These are phyloP conservation scores for Sporothrix luriei DNA, from an alignment of 2,329 filamentous ascomycete genomes.

Conservation along the genomic window DNA sequence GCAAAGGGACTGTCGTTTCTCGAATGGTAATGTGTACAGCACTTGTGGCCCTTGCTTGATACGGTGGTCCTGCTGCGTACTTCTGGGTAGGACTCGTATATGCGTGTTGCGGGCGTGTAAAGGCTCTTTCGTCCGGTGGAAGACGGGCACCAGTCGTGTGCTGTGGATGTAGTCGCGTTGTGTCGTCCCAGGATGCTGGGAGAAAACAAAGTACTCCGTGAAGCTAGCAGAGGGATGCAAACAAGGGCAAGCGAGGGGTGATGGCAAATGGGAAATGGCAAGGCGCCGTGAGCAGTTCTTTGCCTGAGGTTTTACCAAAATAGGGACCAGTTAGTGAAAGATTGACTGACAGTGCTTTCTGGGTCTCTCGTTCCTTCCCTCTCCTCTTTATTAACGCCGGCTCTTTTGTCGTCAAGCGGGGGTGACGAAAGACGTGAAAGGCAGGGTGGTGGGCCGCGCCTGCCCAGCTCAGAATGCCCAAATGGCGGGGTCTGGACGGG, in stretches of 20 bases:
- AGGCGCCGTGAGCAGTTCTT: not conserved
- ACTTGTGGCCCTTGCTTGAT: not conserved
- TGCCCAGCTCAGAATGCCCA: constrained; percentile 9
- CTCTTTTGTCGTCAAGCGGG: constrained; percentile 2
- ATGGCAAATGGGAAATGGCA: not conserved
- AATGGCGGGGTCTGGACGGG: constrained; percentile 15
- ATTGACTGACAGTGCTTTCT: not conserved
- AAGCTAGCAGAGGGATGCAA: not conserved
- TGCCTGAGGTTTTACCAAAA: constrained; percentile 4
- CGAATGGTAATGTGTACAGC: not conserved
- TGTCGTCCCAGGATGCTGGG: not conserved
- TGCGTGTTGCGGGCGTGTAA: not conserved
- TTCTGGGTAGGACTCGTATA: not conserved
- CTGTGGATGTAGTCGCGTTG: not conserved
- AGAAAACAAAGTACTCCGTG: not conserved
- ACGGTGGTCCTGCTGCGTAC: not conserved
- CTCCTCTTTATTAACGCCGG: not conserved
- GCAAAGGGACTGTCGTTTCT: not conserved
- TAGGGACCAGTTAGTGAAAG: not conserved
- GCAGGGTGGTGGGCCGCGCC: constrained; percentile 8
- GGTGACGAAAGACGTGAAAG: not conserved
- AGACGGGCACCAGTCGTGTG: not conserved
- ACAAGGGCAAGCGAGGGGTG: not conserved
- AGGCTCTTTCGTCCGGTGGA: not conserved
- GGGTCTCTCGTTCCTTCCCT: not conserved